Conservation (phyloP, 306 rosid species). For the Rosa multiflora region DNA sequence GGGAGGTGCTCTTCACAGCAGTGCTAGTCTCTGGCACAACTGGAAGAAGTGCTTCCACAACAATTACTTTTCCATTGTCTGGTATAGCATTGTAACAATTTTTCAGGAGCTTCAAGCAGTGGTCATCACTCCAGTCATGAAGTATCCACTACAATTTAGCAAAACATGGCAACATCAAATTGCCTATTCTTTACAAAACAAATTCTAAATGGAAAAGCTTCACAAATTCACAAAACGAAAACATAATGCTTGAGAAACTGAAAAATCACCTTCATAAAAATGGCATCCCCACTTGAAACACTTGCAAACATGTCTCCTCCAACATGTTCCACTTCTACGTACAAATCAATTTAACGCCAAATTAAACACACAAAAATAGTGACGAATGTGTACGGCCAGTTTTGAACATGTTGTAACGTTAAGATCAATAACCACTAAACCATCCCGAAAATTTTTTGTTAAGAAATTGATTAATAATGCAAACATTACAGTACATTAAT, state of each 20-base stretch:
- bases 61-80: constrained; percentile 51
- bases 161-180: not conserved
- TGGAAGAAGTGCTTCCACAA: constrained; percentile 41
- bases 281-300: constrained; percentile 61
- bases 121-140: constrained; percentile 40
- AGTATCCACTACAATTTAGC: constrained; percentile 36
- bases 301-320: constrained; percentile 59
- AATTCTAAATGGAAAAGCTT: not conserved
- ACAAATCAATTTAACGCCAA: constrained; percentile 10
- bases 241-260: not conserved
- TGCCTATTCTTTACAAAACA: not conserved
- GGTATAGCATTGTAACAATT: constrained; percentile 49
- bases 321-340: constrained; percentile 46
- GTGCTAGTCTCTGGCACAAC: constrained; percentile 24
- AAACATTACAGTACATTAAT: not conserved
- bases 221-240: not conserved
- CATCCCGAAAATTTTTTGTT: no score
- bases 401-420: constrained; percentile 3
- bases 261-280: constrained; percentile 51
- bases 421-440: not conserved
- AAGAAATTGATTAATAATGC: no score
- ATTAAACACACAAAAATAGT: not conserved
- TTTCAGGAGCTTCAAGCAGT: constrained; percentile 39
- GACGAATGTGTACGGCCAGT: not conserved
- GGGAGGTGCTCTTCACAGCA: constrained; percentile 8